Evolutionary conservation across 176 grass and related monocot genomes (phyloP).

Genomic region (Phragmites australis): DNA sequence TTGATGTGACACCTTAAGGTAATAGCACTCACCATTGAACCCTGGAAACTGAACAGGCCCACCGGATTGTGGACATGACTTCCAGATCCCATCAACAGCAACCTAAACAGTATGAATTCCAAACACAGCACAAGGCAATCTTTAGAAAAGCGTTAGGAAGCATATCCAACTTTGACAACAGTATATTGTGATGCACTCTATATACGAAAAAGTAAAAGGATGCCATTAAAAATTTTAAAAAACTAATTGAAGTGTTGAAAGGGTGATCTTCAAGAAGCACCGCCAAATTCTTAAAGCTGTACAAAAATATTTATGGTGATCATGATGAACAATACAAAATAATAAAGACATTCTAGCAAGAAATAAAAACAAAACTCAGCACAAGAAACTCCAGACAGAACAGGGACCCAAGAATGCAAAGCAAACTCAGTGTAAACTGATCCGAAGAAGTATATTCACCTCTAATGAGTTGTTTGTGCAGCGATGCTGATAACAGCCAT

Average conservation of each 20-base stretch:
- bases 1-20: conserved; percentile 13
- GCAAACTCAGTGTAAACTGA: conserved; percentile 9
- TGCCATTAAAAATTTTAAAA: background rate
- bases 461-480: conserved; percentile 83
- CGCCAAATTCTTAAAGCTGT: background rate
- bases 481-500: conserved; percentile 98
- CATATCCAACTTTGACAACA: background rate
- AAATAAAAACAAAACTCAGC: background rate
- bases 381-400: background rate
- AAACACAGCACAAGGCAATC: background rate
- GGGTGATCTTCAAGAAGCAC: background rate
- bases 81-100: conserved; percentile 98
- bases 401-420: background rate
- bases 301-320: conserved; percentile 12
- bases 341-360: background rate
- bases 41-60: conserved; percentile 95
- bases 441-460: conserved; percentile 42
- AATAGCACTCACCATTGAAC: conserved; percentile 75
- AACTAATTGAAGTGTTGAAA: background rate
- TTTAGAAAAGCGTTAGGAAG: background rate
- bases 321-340: conserved; percentile 3
- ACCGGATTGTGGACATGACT: conserved; percentile 74
- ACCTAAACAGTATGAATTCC: conserved; percentile 51
- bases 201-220: background rate
- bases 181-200: background rate